These are phyloP conservation scores for Cyclotella kingstonii DNA, from an alignment of 108 stramenopile genomes.

Conservation along the genomic window DNA sequence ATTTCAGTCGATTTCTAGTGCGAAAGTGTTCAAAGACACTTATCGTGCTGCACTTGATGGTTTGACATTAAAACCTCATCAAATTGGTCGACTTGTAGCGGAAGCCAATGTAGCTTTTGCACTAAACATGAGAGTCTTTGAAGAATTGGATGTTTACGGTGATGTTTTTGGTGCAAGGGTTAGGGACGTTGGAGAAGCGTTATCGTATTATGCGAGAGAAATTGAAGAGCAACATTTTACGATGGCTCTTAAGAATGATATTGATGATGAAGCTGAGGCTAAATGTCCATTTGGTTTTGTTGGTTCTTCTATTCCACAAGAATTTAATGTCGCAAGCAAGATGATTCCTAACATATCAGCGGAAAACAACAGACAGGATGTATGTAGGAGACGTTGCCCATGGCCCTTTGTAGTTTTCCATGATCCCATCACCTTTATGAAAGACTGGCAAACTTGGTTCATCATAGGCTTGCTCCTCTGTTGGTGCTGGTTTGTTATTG, in stretches of 20 bases:
- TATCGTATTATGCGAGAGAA: conserved; percentile 35
- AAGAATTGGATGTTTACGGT: conserved; percentile 82
- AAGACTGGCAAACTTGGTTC: conserved; percentile 84
- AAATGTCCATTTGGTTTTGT: conserved; percentile 52
- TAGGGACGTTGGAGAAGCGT: conserved; percentile 58
- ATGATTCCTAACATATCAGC: not conserved
- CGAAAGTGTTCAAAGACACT: conserved; percentile 83
- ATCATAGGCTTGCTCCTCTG: conserved; percentile 47
- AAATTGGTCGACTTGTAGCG: conserved; percentile 59
- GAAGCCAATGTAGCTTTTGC: conserved; percentile 91
- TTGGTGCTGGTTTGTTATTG: conserved; percentile 48
- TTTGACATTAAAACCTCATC: conserved; percentile 38
- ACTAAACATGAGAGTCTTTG: conserved; percentile 87
- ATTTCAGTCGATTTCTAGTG: conserved; percentile 59
- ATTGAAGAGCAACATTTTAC: conserved; percentile 14
- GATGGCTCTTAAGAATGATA: not conserved
- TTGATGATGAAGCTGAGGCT: conserved; percentile 9
- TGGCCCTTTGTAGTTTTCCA: conserved; percentile 89
- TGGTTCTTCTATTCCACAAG: conserved; percentile 29
- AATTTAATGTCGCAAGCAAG: not conserved
- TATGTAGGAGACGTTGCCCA: conserved; percentile 53
- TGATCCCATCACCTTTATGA: conserved; percentile 59
- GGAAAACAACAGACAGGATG: not conserved
- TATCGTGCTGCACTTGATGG: conserved; percentile 78
- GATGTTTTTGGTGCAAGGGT: conserved; percentile 61